Percentiles rank a stretch among this genome's conserved stretches.
phyloP scores from a whole-genome alignment of 371 early-diverging fungal species.

The Mucor sp. region DNA sequence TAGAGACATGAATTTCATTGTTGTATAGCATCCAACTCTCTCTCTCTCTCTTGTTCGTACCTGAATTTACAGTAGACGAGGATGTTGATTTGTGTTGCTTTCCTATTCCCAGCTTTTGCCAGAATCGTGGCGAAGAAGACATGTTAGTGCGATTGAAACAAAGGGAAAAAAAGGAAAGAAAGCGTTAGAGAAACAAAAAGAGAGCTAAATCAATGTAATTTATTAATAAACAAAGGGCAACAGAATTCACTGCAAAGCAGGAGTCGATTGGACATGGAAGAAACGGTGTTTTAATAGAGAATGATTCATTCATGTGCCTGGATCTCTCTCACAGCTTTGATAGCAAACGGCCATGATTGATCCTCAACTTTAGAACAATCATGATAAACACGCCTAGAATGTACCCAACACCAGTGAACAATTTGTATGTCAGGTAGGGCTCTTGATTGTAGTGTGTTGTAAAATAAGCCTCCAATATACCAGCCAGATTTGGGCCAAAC shows the following conservation, averaged over 20 bases:
- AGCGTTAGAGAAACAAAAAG: not conserved
- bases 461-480: constrained; percentile 13
- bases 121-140: constrained; percentile 32
- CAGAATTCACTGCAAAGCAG: not conserved
- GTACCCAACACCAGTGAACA: constrained; percentile 32
- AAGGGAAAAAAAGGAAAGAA: not conserved
- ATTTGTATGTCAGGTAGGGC: constrained; percentile 24
- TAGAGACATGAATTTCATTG: not conserved
- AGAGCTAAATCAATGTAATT: not conserved
- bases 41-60: not conserved
- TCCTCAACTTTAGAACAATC: constrained; percentile 25
- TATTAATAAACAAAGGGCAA: not conserved
- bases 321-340: constrained; percentile 9
- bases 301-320: not conserved
- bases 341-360: not conserved
- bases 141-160: not conserved
- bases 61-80: not conserved
- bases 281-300: not conserved
- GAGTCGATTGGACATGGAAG: not conserved
- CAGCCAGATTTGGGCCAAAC: constrained; percentile 35
- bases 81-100: constrained; percentile 26
- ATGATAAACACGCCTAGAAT: constrained; percentile 23
- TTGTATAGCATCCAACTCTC: not conserved
- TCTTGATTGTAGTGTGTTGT: constrained; percentile 3
- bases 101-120: constrained; percentile 46